A percentile compares a stretch with the other conserved stretches of the same genome.
phyloP scores from a whole-genome alignment of 768 basidiomycete genomes.

The Dendrothele bispora region DNA sequence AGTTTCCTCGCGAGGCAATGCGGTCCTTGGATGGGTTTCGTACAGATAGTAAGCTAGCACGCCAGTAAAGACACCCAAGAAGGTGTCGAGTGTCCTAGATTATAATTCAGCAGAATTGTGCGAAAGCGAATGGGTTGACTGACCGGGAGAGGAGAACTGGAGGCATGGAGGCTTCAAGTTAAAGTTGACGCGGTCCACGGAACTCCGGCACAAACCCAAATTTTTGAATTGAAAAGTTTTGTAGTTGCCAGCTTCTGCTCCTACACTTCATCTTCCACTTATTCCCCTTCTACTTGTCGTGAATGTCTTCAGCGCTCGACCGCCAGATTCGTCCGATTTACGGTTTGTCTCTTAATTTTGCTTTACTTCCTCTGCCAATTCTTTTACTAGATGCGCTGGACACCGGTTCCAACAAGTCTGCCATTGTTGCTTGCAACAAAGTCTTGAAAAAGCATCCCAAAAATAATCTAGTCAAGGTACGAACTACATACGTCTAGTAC shows the following conservation, averaged over 20 bases:
- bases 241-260: slow-evolving; percentile 1
- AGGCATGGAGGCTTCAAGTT: slow-evolving; percentile 34
- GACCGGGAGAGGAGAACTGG: slow-evolving; percentile 56
- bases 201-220: neutral
- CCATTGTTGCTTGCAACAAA: slow-evolving; percentile 84
- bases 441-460: slow-evolving; percentile 83
- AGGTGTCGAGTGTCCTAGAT: slow-evolving; percentile 62
- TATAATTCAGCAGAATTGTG: slow-evolving; percentile 8
- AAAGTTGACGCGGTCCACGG: neutral
- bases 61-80: slow-evolving; percentile 79
- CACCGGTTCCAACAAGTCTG: slow-evolving; percentile 84
- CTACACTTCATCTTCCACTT: too few species aligned
- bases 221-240: neutral
- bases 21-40: slow-evolving; percentile 78
- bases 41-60: slow-evolving; percentile 76
- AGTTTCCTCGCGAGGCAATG: slow-evolving; percentile 53
- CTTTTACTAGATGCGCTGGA: slow-evolving; percentile 71
- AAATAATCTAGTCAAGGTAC: slow-evolving; percentile 69
- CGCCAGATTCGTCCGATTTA: slow-evolving; percentile 87
- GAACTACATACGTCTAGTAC: slow-evolving; percentile 1
- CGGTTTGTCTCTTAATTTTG: slow-evolving; percentile 43
- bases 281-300: slow-evolving; percentile 19
- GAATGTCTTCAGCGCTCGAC: slow-evolving; percentile 66
- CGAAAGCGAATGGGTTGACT: slow-evolving; percentile 9
- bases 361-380: slow-evolving; percentile 5